A percentile compares a stretch with the other conserved stretches of the same genome.
These are phyloP conservation scores for Biscogniauxia sp. DNA, from an alignment of 2,329 filamentous ascomycete species.

Conservation along the genomic window DNA sequence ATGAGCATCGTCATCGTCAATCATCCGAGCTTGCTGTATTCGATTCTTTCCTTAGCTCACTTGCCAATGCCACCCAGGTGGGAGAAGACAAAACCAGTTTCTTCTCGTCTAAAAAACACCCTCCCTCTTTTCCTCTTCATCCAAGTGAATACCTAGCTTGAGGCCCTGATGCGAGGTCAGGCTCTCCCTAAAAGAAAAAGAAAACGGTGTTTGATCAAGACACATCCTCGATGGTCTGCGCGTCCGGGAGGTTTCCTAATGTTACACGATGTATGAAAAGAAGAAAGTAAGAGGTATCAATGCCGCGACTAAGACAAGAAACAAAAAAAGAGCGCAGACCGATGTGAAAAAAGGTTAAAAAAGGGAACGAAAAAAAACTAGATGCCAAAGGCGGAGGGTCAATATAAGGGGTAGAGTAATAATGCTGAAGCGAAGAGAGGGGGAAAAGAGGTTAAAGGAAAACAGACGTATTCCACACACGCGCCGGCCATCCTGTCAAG, in stretches of 20 bases:
- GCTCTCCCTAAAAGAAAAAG: too few species aligned
- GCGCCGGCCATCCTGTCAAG: neutral
- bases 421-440: neutral
- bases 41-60: constrained; percentile 44
- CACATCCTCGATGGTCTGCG: neutral
- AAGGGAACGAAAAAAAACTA: neutral
- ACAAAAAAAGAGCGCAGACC: neutral
- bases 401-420: neutral
- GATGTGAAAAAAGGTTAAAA: neutral
- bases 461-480: neutral
- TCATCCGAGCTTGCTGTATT: neutral
- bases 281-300: neutral
- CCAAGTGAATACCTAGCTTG: too few species aligned
- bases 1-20: neutral
- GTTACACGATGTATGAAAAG: neutral
- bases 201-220: neutral
- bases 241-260: neutral
- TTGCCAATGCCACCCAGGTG: constrained; percentile 81
- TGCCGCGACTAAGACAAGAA: neutral
- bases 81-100: too few species aligned
- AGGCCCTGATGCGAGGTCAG: too few species aligned
- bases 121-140: too few species aligned
- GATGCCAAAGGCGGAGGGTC: neutral
- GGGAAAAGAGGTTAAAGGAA: neutral
- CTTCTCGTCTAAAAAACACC: too few species aligned